These are phyloP conservation scores for Verticillium isaacii DNA, from an alignment of 2,329 filamentous ascomycete genomes.

Conservation along the genomic window DNA sequence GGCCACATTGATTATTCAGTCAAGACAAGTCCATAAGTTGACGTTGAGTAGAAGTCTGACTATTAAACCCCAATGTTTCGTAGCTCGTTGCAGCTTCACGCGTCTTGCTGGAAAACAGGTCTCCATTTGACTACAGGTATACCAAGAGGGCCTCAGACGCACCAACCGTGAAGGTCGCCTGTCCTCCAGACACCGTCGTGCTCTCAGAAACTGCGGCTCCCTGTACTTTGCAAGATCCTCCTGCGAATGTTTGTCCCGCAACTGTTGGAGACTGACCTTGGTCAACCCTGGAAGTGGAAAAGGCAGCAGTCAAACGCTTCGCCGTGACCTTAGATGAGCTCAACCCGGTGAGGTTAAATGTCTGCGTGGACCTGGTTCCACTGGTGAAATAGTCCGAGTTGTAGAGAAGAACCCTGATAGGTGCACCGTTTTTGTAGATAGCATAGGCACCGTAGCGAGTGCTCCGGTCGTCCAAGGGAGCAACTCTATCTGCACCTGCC, in stretches of 20 bases:
- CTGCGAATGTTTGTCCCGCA: conserved; percentile 12
- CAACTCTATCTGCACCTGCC: conserved; percentile 34
- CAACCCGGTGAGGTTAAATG: conserved; percentile 37
- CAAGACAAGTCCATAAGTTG: no score
- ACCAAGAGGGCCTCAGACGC: conserved; percentile 11
- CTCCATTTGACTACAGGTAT: conserved; percentile 1
- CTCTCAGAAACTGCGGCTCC: conserved; percentile 7
- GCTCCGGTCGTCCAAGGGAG: conserved; percentile 35
- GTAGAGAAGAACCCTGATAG: conserved; percentile 24
- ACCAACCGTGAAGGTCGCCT: conserved; percentile 7
- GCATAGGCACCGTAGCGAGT: conserved; percentile 40
- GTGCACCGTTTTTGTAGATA: conserved; percentile 30
- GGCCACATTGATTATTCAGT: no score
- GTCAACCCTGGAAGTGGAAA: conserved; percentile 13
- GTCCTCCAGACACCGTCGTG: conserved; percentile 1
- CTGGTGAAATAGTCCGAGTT: conserved; percentile 34
- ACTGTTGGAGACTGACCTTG: conserved; percentile 12
- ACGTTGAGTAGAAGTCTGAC: not conserved
- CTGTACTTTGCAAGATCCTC: conserved; percentile 12
- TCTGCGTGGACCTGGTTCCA: conserved; percentile 27
- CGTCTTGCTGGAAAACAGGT: not conserved
- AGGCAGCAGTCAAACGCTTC: conserved; percentile 34
- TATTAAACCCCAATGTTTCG: not conserved
- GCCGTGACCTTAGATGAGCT: conserved; percentile 27
- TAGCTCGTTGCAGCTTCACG: not conserved